Conservation (phyloP, 2,329 filamentous ascomycete species). For the Ascochyta clinopodiicola region DNA sequence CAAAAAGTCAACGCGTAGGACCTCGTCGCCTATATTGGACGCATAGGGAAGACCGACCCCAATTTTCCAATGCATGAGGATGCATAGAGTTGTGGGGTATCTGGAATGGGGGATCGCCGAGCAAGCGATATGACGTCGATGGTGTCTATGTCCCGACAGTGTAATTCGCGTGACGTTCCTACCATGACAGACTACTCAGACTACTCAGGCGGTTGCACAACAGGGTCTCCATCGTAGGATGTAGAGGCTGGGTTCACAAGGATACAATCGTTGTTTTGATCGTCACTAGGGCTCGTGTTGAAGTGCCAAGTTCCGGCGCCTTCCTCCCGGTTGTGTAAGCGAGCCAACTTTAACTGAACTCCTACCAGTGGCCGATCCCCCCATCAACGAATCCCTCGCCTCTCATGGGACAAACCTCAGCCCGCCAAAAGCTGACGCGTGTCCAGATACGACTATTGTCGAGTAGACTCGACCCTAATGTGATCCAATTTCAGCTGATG, state of each 20-base stretch:
- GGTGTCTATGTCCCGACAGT: not conserved
- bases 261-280: not conserved
- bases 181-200: not conserved
- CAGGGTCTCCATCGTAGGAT: too few species aligned
- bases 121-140: not conserved
- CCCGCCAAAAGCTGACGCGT: too few species aligned
- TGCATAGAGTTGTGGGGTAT: slow-evolving; percentile 9
- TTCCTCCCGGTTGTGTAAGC: slow-evolving; percentile 5
- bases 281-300: not conserved
- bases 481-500: not conserved
- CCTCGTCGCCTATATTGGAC: not conserved
- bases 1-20: slow-evolving; percentile 3
- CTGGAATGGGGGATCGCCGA: not conserved
- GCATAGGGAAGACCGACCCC: not conserved
- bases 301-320: not conserved
- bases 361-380: not conserved
- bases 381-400: not conserved
- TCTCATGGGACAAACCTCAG: not conserved
- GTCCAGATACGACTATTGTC: not conserved
- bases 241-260: too few species aligned
- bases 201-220: not conserved
- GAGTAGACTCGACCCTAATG: not conserved
- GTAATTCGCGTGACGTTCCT: not conserved
- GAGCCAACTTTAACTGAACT: slow-evolving; percentile 4
- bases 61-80: slow-evolving; percentile 3